Conservation (phyloP, 352 stramenopile genomes). For the Phytophthora foliorum region DNA sequence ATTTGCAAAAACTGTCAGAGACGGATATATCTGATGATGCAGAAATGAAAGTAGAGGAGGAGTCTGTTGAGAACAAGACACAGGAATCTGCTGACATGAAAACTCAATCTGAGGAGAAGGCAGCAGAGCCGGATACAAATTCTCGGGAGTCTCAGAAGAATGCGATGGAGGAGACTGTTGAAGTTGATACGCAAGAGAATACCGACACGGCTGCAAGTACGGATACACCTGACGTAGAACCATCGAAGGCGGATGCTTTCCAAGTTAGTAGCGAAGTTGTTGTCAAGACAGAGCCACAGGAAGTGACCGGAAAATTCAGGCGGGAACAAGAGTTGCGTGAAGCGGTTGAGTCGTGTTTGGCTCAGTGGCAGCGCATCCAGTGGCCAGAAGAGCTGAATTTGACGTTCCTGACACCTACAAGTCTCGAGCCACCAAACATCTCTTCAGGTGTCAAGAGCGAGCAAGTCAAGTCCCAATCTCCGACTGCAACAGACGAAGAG, state of each 20-base stretch:
- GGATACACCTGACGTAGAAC: not conserved
- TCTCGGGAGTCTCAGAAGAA: constrained; percentile 13
- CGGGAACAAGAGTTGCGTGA: constrained; percentile 61
- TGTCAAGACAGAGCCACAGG: constrained; percentile 29
- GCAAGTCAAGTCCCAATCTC: constrained; percentile 17
- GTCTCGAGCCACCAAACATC: not conserved
- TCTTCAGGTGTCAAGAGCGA: constrained; percentile 47
- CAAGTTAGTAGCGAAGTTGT: constrained; percentile 22
- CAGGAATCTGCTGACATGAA: constrained; percentile 15
- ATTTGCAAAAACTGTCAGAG: constrained; percentile 5
- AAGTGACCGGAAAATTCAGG: constrained; percentile 47
- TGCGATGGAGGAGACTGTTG: not conserved
- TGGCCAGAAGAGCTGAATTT: constrained; percentile 71
- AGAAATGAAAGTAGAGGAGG: constrained; percentile 41
- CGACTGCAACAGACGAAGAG: constrained; percentile 22
- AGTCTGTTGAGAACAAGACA: constrained; percentile 9
- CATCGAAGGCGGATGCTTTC: not conserved
- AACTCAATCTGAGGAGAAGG: constrained; percentile 6
- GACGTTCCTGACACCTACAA: constrained; percentile 50
- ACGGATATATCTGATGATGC: constrained; percentile 17
- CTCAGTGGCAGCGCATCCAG: constrained; percentile 73
- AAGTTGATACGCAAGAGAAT: not conserved
- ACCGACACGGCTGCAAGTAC: not conserved
- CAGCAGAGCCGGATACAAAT: not conserved
- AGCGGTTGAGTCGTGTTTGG: constrained; percentile 56